phyloP scores from a whole-genome alignment of 768 basidiomycete genomes.

The Hypholoma fasciculare region DNA sequence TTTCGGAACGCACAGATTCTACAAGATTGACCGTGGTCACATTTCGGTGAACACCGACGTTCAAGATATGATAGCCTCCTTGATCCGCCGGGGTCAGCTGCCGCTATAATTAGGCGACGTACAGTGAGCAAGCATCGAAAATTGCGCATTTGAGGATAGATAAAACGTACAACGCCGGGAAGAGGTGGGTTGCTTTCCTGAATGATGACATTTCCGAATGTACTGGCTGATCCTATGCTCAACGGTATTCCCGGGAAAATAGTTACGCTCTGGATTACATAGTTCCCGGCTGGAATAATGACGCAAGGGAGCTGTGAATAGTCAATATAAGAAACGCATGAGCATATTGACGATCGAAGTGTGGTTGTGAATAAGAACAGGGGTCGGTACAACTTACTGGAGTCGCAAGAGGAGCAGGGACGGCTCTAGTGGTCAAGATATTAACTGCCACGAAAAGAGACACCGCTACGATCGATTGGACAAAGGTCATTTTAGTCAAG shows the following conservation, averaged over 20 bases:
- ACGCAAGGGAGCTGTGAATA: constrained; percentile 7
- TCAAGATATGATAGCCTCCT: constrained; percentile 8
- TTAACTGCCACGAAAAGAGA: not conserved
- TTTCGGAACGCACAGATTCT: constrained; percentile 4
- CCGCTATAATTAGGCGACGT: not conserved
- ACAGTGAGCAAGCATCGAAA: too few relatives aligned
- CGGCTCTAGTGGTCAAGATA: not conserved
- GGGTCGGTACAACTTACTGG: not conserved
- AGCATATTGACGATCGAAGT: too few relatives aligned
- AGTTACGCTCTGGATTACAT: constrained; percentile 8
- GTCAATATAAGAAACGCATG: not conserved
- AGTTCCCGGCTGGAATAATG: constrained; percentile 1
- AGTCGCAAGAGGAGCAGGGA: not conserved
- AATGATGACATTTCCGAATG: constrained; percentile 10
- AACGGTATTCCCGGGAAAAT: constrained; percentile 8
- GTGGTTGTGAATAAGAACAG: not conserved
- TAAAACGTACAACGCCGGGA: constrained; percentile 3
- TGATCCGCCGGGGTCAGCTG: constrained; percentile 3
- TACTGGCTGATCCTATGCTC: constrained; percentile 1
- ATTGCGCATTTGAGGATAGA: not conserved
- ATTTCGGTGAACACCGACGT: constrained; percentile 7
- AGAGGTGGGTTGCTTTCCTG: constrained; percentile 1
- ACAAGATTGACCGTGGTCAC: constrained; percentile 6
- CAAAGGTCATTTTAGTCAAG: not conserved
- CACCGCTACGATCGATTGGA: not conserved